phyloP scores from a whole-genome alignment of 768 basidiomycete genomes.

The Roridomyces roridus region DNA sequence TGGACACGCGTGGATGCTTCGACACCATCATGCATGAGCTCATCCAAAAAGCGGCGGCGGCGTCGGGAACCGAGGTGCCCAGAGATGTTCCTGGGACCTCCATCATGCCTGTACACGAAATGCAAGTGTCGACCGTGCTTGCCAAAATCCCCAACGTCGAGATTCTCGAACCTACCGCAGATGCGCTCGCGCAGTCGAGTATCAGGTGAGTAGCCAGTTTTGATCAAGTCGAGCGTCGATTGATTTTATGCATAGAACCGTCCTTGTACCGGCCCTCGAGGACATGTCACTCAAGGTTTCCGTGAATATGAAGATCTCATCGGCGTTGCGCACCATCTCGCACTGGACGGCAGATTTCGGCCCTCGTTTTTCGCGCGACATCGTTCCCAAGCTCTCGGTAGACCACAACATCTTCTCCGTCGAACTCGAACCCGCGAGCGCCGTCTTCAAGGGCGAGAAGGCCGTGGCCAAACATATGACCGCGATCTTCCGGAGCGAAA shows the following conservation, averaged over 20 bases:
- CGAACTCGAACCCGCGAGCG: conserved; percentile 57
- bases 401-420: conserved; percentile 49
- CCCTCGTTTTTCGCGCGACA: conserved; percentile 57
- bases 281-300: conserved; percentile 56
- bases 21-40: conserved; percentile 40
- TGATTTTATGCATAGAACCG: conserved; percentile 43
- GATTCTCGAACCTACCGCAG: conserved; percentile 45
- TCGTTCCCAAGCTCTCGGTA: conserved; percentile 55
- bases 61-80: conserved; percentile 33
- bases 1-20: conserved; percentile 52
- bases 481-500: conserved; percentile 53
- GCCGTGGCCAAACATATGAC: conserved; percentile 60
- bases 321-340: conserved; percentile 62
- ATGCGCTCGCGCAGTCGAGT: conserved; percentile 56
- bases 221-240: background rate
- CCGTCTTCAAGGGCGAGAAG: conserved; percentile 48
- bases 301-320: conserved; percentile 64
- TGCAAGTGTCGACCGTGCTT: conserved; percentile 52
- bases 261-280: conserved; percentile 50
- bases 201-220: conserved; percentile 47
- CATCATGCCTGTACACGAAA: conserved; percentile 59
- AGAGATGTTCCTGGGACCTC: conserved; percentile 34
- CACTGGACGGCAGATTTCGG: conserved; percentile 64
- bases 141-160: conserved; percentile 49
- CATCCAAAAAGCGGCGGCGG: conserved; percentile 37